A percentile compares a stretch with the other conserved stretches of the same genome.
These are phyloP conservation scores for Wickerhamiella qilinensis DNA, from an alignment of 805 yeast genomes.

Conservation along the genomic window DNA sequence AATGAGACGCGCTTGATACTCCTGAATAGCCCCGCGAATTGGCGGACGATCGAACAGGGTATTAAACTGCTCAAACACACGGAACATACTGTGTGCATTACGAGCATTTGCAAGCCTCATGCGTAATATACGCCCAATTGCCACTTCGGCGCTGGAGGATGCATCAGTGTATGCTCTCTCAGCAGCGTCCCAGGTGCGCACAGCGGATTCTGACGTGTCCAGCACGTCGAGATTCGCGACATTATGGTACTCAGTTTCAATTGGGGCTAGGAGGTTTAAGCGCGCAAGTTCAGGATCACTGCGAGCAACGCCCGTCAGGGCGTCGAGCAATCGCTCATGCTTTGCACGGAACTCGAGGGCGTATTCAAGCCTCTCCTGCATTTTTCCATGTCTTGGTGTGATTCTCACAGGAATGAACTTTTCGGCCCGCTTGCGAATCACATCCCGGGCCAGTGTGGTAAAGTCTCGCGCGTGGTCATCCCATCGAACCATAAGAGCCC, in stretches of 20 bases:
- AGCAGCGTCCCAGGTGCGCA: conserved; percentile 27
- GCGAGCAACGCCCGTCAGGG: neutral
- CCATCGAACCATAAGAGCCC: conserved; percentile 30
- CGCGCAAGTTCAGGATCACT: conserved; percentile 12
- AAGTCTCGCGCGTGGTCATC: conserved; percentile 50
- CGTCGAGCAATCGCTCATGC: conserved; percentile 33
- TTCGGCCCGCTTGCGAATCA: conserved; percentile 56
- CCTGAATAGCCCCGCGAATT: conserved; percentile 41
- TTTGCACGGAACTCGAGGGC: conserved; percentile 31
- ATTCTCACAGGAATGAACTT: conserved; percentile 51
- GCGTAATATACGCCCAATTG: conserved; percentile 28
- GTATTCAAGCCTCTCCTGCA: conserved; percentile 30
- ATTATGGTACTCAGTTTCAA: conserved; percentile 28
- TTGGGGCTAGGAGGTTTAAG: conserved; percentile 19
- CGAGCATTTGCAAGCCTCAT: conserved; percentile 25
- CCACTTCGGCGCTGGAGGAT: conserved; percentile 30
- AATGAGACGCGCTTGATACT: conserved; percentile 38
- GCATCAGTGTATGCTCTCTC: conserved; percentile 29
- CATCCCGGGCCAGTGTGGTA: conserved; percentile 52
- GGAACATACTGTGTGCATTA: conserved; percentile 31
- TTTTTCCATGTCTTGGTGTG: conserved; percentile 26
- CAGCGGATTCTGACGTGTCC: conserved; percentile 23
- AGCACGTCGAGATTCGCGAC: conserved; percentile 25
- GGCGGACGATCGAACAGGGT: conserved; percentile 36
- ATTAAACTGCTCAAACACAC: conserved; percentile 32